Percentiles rank a stretch among this genome's conserved stretches.
These are phyloP conservation scores for Eucommia ulmoides DNA, from an alignment of 257 asterid genomes.

Conservation along the genomic window DNA sequence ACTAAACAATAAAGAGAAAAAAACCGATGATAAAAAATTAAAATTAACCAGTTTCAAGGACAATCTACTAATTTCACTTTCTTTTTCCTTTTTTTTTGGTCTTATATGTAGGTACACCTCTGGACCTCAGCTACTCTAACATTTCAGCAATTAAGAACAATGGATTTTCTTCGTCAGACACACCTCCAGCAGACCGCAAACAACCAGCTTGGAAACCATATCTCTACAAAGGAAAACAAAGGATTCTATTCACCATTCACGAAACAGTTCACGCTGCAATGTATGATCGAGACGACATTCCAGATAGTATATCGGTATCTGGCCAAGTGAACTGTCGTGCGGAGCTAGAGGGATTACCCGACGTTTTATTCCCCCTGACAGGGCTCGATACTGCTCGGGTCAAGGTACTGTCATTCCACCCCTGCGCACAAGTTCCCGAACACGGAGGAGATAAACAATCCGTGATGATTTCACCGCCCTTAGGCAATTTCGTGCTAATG, in stretches of 20 bases:
- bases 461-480: constrained; percentile 82
- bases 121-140: constrained; percentile 75
- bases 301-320: constrained; percentile 66
- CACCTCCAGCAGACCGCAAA: constrained; percentile 76
- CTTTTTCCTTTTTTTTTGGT: too few species aligned
- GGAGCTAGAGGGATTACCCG: constrained; percentile 92
- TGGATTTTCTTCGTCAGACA: constrained; percentile 74
- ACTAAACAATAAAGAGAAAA: too few species aligned
- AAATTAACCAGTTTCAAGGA: too few species aligned
- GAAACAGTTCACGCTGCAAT: constrained; percentile 86
- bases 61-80: too few species aligned
- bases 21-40: too few species aligned
- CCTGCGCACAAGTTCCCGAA: constrained; percentile 97
- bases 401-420: constrained; percentile 81
- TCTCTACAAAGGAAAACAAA: constrained; percentile 82
- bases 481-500: constrained; percentile 69
- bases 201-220: constrained; percentile 99
- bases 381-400: constrained; percentile 61
- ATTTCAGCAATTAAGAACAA: constrained; percentile 56
- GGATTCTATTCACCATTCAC: constrained; percentile 77
- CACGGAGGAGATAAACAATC: constrained; percentile 86
- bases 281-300: constrained; percentile 96
- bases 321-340: constrained; percentile 98
- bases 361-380: constrained; percentile 71
- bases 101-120: constrained; percentile 60